Evolutionary conservation across 805 yeast species (phyloP).

Genomic region (Candida maris): DNA sequence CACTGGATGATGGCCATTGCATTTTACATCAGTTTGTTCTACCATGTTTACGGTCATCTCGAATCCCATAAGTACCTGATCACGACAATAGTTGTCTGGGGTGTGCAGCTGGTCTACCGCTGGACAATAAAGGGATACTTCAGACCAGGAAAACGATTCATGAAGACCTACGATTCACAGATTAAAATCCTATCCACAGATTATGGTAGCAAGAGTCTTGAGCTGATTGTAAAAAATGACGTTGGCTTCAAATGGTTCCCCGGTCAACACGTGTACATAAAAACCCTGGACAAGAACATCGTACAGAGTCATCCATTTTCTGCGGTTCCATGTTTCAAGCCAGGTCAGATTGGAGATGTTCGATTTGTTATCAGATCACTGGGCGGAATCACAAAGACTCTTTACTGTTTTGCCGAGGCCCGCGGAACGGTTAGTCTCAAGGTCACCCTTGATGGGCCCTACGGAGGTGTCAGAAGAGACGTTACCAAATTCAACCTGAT

Average conservation of each 20-base stretch:
- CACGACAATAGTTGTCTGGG: slow-evolving; percentile 53
- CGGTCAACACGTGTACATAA: slow-evolving; percentile 53
- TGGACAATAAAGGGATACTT: slow-evolving; percentile 42
- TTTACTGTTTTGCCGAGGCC: slow-evolving; percentile 30
- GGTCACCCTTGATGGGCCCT: slow-evolving; percentile 53
- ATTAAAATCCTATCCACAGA: slow-evolving; percentile 29
- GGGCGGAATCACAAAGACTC: slow-evolving; percentile 42
- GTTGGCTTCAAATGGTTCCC: slow-evolving; percentile 45
- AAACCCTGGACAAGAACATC: slow-evolving; percentile 42
- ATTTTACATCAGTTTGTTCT: slow-evolving; percentile 42
- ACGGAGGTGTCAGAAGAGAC: slow-evolving; percentile 51
- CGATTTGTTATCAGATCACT: slow-evolving; percentile 44
- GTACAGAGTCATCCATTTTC: slow-evolving; percentile 59
- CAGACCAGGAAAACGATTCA: slow-evolving; percentile 38
- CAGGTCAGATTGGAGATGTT: slow-evolving; percentile 26
- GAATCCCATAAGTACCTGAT: slow-evolving; percentile 41
- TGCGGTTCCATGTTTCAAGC: slow-evolving; percentile 34
- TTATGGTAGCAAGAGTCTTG: slow-evolving; percentile 32
- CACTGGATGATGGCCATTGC: slow-evolving; percentile 55
- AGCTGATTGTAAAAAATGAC: slow-evolving; percentile 32
- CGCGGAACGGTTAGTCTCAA: slow-evolving; percentile 23
- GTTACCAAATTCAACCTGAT: slow-evolving; percentile 42
- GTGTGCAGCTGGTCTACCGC: slow-evolving; percentile 44
- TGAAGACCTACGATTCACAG: slow-evolving; percentile 23
- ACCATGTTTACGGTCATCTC: slow-evolving; percentile 39